Evolutionary conservation across 2,329 filamentous ascomycete species (phyloP).

Genomic region (Ophiosphaerella herpotricha): DNA sequence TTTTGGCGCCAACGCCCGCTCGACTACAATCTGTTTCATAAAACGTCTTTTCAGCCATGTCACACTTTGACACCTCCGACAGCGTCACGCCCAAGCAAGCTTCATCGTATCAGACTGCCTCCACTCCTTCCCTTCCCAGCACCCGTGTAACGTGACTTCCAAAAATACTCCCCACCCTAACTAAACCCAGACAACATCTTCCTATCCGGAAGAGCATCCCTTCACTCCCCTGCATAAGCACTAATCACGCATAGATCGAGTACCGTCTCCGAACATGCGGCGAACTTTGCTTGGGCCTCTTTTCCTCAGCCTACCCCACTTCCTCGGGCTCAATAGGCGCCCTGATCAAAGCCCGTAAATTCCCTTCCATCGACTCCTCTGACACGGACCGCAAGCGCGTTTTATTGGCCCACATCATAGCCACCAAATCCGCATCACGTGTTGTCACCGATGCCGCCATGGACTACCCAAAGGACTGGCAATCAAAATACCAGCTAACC

Average conservation of each 20-base stretch:
- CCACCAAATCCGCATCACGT: slow-evolving; percentile 68
- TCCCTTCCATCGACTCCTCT: slow-evolving; percentile 63
- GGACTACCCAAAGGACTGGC: slow-evolving; percentile 72
- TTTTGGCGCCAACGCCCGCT: no score
- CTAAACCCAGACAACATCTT: neutral
- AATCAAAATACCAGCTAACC: slow-evolving; percentile 46
- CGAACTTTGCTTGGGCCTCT: slow-evolving; percentile 79
- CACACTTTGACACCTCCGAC: no score
- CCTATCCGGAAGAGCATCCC: neutral
- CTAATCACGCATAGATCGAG: slow-evolving; percentile 60
- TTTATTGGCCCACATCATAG: slow-evolving; percentile 77
- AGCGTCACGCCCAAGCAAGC: no score
- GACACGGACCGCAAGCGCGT: slow-evolving; percentile 63
- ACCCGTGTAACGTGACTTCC: slow-evolving; percentile 4
- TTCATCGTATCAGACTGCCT: no score
- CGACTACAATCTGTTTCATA: no score
- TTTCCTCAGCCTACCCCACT: slow-evolving; percentile 68
- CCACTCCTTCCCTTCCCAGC: slow-evolving; percentile 2
- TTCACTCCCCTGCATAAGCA: neutral
- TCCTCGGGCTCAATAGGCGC: slow-evolving; percentile 48
- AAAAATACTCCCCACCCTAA: neutral
- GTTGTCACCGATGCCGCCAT: slow-evolving; percentile 77
- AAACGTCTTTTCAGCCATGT: no score
- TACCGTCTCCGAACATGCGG: slow-evolving; percentile 77
- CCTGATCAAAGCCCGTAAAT: slow-evolving; percentile 59